Evolutionary conservation across 148 eudicot genomes (phyloP).

Genomic region (Rhododendron simsii): DNA sequence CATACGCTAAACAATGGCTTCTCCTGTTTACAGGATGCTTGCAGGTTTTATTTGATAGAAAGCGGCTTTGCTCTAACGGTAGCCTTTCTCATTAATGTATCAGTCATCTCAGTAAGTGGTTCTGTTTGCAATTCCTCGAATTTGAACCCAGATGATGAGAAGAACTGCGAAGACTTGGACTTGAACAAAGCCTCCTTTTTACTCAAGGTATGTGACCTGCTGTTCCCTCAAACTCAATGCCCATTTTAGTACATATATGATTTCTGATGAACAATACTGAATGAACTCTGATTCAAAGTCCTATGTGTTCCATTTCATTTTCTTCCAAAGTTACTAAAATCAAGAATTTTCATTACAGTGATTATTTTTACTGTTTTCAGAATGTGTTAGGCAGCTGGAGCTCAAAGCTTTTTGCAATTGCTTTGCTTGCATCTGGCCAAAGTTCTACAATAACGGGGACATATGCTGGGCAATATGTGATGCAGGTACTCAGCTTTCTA

Average conservation of each 20-base stretch:
- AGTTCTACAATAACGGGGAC: constrained; percentile 99
- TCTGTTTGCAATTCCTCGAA: constrained; percentile 75
- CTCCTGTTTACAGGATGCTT: constrained; percentile 68
- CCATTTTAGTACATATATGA: neutral
- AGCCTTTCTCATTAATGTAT: constrained; percentile 87
- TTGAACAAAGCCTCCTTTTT: constrained; percentile 90
- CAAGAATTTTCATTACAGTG: neutral
- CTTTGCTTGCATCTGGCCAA: constrained; percentile 96
- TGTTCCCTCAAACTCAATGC: neutral
- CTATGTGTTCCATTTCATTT: neutral
- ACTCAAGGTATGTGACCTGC: constrained; percentile 52
- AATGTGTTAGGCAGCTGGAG: constrained; percentile 98
- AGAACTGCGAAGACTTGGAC: constrained; percentile 78
- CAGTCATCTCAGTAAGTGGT: constrained; percentile 92
- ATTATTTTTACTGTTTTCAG: constrained; percentile 28
- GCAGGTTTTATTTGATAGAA: constrained; percentile 87
- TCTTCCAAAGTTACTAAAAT: neutral
- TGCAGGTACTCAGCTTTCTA: constrained; percentile 67
- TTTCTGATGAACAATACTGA: neutral
- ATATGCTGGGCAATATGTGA: constrained; percentile 97
- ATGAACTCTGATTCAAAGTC: neutral
- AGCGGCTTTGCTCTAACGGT: constrained; percentile 81
- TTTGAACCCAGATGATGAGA: constrained; percentile 53
- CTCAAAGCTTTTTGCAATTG: constrained; percentile 90
- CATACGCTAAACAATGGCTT: neutral